Evolutionary conservation across 2,329 filamentous ascomycete species (phyloP), one percentile per base, ranked within the genome.

Genomic region (Aspergillus latus): DNA sequence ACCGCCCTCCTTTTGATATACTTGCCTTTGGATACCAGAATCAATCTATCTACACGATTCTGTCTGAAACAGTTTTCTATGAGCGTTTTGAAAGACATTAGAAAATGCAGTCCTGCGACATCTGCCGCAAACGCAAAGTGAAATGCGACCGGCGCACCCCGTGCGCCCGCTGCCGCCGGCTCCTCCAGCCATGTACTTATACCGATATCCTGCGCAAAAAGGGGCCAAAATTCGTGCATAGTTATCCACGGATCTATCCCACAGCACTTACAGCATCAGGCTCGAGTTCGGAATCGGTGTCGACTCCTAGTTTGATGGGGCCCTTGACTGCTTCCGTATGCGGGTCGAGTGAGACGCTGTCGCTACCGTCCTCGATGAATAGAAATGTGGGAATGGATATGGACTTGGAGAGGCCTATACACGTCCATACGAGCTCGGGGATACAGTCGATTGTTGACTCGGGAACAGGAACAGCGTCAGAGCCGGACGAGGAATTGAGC

Each of bases 91-190:
- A 21, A 21, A 21, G 21, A 21, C 21, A 21, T 21, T 21, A 21
- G 21, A 47, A 16, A 42, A 55, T 55, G 52, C 52, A 49, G 32
- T 40, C 47, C 39, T 55, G 52, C 16, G 52, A 55, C 30, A 49
- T 49, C 46, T 55, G 52, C 47, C 52, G 52, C 21, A 49, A 49
- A n/a, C 52, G 52, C 16, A 55, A 55, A 32, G 52, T 49, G 2
- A 55, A 45, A 46, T 55, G 52, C 34, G 52, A 55, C 28, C 39
- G 52, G 4, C 30, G 32, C 29, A 21, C 42, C 21, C 52, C 52
- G 15, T 55, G 52, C 15, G 42, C 52, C 10, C 46, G 52, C 3
- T 55, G 52, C 15, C 47, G 42, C 6, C 46, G 52, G 8, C 52
- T 55, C 6, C 47, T 21, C 2, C 52, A 49, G 2, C 16, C 16